A percentile compares a stretch with the other conserved stretches of the same genome.
Evolutionary conservation across 345 rosid genomes (phyloP).

Genomic region (Sapria himalayana): DNA sequence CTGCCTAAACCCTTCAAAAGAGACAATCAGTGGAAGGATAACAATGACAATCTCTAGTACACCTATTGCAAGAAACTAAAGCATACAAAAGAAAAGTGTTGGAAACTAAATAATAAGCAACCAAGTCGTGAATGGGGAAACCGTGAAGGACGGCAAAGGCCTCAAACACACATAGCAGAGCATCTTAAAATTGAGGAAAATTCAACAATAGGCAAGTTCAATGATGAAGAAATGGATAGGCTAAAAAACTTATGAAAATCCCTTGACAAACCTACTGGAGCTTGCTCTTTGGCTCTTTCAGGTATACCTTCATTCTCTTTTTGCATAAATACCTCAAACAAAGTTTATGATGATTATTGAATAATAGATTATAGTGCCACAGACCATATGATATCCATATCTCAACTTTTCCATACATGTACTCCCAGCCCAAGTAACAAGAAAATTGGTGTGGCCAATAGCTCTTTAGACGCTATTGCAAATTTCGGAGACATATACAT

Average conservation of each 20-base stretch:
- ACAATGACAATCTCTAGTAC: neutral
- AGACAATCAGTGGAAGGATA: too few species aligned
- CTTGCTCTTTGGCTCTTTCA: slow-evolving; percentile 1
- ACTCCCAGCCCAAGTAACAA: neutral
- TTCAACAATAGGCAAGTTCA: neutral
- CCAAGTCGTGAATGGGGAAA: slow-evolving; percentile 1
- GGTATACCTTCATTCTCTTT: neutral
- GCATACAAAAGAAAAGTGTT: slow-evolving; percentile 1
- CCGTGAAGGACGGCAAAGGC: neutral
- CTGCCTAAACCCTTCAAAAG: too few species aligned
- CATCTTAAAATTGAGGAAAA: neutral
- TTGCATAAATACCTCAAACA: neutral
- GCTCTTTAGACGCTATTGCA: neutral
- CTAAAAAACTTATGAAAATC: neutral
- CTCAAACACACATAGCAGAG: neutral
- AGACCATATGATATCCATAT: neutral
- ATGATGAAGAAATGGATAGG: slow-evolving; percentile 1
- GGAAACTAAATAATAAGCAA: slow-evolving; percentile 2
- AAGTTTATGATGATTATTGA: neutral
- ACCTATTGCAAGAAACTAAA: too few species aligned
- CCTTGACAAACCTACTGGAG: neutral
- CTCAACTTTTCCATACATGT: neutral
- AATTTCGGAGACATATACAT: neutral
- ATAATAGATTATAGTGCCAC: neutral
- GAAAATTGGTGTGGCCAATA: neutral